phyloP scores from a whole-genome alignment of 169 alveolate species.

The Neospora caninum region DNA sequence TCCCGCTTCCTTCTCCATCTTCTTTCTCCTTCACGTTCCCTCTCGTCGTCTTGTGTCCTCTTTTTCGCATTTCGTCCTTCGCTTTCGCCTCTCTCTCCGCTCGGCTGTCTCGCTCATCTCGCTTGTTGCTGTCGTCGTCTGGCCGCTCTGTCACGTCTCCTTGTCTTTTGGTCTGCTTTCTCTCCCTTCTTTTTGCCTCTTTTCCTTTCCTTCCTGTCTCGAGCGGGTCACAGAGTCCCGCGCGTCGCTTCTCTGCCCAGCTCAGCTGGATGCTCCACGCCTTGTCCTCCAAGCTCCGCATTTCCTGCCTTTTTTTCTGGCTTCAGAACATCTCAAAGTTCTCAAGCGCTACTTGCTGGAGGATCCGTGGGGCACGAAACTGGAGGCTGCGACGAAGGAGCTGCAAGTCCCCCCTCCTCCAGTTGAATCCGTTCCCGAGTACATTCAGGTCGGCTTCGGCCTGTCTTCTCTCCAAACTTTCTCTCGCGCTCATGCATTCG shows the following conservation, averaged over 20 bases:
- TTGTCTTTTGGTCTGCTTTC: too few relatives aligned
- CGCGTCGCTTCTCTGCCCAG: too few relatives aligned
- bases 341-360: not conserved
- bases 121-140: too few relatives aligned
- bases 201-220: too few relatives aligned
- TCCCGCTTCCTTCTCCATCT: not conserved
- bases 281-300: too few relatives aligned
- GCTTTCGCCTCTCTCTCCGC: not conserved
- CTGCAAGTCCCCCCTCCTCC: slow-evolving; percentile 14
- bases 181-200: not conserved
- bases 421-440: not conserved
- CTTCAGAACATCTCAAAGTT: not conserved
- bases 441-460: not conserved
- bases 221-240: too few relatives aligned
- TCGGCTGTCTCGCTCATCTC: not conserved
- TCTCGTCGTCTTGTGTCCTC: not conserved
- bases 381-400: not conserved
- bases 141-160: too few relatives aligned
- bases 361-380: slow-evolving; percentile 13
- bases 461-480: too few relatives aligned
- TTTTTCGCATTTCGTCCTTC: not conserved
- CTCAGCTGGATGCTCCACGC: too few relatives aligned
- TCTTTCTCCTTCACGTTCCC: not conserved
- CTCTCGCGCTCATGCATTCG: too few relatives aligned
- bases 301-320: not conserved